phyloP scores from a whole-genome alignment of 305 asterid genomes.

The Rubia tinctorum region DNA sequence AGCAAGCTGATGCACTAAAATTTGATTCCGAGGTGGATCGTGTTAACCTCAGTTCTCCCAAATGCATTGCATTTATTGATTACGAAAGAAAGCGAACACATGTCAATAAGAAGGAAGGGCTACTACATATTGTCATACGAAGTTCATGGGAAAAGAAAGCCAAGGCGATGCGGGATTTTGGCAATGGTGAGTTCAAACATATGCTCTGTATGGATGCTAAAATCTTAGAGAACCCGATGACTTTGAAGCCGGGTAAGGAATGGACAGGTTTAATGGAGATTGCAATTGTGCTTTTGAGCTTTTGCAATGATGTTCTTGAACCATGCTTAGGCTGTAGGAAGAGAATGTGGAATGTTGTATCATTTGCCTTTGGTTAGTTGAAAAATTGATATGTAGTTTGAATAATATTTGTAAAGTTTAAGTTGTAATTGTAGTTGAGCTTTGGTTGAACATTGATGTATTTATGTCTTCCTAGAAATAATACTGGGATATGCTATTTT shows the following conservation, averaged over 20 bases:
- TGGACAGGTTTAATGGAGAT: conserved; percentile 82
- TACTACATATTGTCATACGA: conserved; percentile 50
- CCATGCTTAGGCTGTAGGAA: conserved; percentile 26
- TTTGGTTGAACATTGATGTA: too few species aligned
- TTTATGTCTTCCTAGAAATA: too few species aligned
- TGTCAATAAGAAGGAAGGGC: too few species aligned
- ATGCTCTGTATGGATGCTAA: conserved; percentile 85
- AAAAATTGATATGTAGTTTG: neutral
- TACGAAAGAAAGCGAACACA: neutral
- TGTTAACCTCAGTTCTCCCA: too few species aligned
- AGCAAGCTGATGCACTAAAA: neutral
- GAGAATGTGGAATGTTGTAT: neutral
- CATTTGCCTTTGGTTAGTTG: neutral
- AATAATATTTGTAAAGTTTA: too few species aligned
- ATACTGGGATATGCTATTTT: too few species aligned
- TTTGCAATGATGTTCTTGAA: conserved; percentile 61
- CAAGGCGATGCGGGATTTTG: conserved; percentile 80
- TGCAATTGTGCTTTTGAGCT: conserved; percentile 71
- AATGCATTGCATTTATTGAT: too few species aligned
- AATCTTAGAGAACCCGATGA: conserved; percentile 66
- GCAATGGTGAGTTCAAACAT: conserved; percentile 80
- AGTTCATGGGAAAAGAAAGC: conserved; percentile 96
- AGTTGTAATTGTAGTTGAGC: too few species aligned
- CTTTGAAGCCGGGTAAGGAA: conserved; percentile 81
- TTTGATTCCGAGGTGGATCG: conserved; percentile 76